Percentiles rank a stretch among this genome's conserved stretches.
These are phyloP conservation scores for Gomphus sp. DNA, from an alignment of 1,284 basidiomycete genomes.

Conservation along the genomic window DNA sequence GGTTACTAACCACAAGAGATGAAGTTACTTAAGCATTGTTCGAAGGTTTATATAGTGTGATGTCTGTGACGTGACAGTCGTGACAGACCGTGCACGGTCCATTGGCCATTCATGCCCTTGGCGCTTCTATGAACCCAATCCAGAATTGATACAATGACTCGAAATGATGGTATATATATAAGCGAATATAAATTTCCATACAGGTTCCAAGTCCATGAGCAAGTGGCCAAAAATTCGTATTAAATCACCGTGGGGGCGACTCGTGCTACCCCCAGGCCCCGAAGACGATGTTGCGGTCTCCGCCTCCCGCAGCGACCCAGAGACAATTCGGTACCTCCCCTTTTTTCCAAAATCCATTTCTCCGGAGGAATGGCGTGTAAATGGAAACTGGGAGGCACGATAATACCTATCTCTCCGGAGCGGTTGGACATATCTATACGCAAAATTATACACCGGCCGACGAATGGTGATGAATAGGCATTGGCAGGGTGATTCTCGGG, in stretches of 20 bases:
- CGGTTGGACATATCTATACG: slow-evolving; percentile 25
- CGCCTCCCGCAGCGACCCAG: slow-evolving; percentile 28
- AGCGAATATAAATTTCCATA: background rate
- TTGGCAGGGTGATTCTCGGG: background rate
- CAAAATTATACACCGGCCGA: slow-evolving; percentile 28
- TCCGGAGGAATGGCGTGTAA: slow-evolving; percentile 23
- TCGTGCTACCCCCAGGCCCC: slow-evolving; percentile 26
- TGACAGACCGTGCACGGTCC: background rate
- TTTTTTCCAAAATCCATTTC: slow-evolving; percentile 28
- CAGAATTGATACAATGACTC: no score
- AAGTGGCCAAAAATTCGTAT: slow-evolving; percentile 5
- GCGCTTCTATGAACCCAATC: no score
- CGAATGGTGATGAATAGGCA: slow-evolving; percentile 15
- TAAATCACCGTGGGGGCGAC: slow-evolving; percentile 28
- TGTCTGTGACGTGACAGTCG: no score
- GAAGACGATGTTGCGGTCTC: slow-evolving; percentile 27
- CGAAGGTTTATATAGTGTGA: background rate
- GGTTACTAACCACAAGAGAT: background rate
- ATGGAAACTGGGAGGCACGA: slow-evolving; percentile 28
- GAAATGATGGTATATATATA: background rate
- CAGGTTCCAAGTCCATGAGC: background rate
- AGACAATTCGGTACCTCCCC: slow-evolving; percentile 27
- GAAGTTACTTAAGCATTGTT: background rate
- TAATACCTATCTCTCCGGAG: slow-evolving; percentile 33
- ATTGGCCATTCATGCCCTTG: background rate